Conservation (phyloP, 257 asterid genomes). For the Anisodus tanguticus region DNA sequence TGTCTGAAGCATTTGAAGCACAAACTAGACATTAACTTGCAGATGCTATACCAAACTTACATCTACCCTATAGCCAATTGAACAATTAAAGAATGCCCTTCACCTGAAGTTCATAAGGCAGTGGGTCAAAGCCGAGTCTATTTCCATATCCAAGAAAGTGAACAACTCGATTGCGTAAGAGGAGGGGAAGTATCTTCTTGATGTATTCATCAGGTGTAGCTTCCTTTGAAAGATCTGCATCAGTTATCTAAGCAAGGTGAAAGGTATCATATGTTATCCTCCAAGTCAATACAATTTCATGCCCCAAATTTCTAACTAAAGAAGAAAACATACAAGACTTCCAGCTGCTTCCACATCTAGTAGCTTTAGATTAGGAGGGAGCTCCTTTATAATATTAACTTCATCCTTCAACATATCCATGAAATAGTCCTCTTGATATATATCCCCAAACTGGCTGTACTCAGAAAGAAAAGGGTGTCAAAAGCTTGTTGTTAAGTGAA, state of each 20-base stretch:
- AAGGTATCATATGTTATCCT: slow-evolving; percentile 27
- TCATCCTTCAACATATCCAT: slow-evolving; percentile 63
- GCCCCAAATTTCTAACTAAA: slow-evolving; percentile 22
- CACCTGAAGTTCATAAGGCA: slow-evolving; percentile 85
- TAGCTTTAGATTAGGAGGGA: slow-evolving; percentile 67
- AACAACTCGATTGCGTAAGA: slow-evolving; percentile 67
- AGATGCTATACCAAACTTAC: not conserved
- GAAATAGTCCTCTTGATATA: slow-evolving; percentile 83
- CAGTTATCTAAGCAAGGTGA: slow-evolving; percentile 68
- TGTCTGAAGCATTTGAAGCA: slow-evolving; percentile 13
- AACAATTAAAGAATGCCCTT: slow-evolving; percentile 7
- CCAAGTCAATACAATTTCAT: not conserved
- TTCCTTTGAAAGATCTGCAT: slow-evolving; percentile 88
- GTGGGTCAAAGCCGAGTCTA: slow-evolving; percentile 82
- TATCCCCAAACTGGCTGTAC: slow-evolving; percentile 85
- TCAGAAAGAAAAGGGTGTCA: not conserved
- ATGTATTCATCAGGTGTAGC: slow-evolving; percentile 82
- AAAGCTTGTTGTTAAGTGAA: not conserved
- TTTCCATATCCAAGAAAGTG: slow-evolving; percentile 97
- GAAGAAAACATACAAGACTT: slow-evolving; percentile 63
- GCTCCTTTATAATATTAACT: slow-evolving; percentile 66
- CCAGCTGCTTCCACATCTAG: slow-evolving; percentile 73
- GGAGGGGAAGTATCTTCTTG: slow-evolving; percentile 62
- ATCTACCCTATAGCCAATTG: not conserved
- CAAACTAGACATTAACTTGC: not conserved